Evolutionary conservation across 345 rosid genomes (phyloP), one percentile per base, ranked within the genome.

Genomic region (Excoecaria cochinchinensis): DNA sequence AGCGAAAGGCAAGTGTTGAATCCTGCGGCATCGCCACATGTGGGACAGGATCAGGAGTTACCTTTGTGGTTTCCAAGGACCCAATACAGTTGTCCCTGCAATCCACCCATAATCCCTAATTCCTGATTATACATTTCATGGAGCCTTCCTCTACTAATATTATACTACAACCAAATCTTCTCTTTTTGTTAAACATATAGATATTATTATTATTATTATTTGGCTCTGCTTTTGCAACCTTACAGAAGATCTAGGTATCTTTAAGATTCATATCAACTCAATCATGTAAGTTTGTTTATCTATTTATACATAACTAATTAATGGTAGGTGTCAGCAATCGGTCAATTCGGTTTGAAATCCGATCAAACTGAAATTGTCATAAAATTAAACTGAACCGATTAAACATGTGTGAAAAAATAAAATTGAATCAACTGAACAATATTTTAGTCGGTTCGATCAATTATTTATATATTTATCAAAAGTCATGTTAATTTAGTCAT

Each of bases 31-130:
- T 72, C 81, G 65, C 70, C 75, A 81, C 90, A 86, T 81, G 88
- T 84, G 87, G 81, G 57, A 24, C 58, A 68, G 24, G 14, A 78
- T 77, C 72, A 70, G 75, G 70, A 71, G 55, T 76, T 71, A 74
- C 56, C 67, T 70, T 65, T 72, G 82, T 76, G 75, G 75, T 80
- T 86, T 80, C 81, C 90, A 62, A 83, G 76, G 83, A 72, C 80
- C 74, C 81, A 77, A 66, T 83, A 83, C 81, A 86, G 78, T 81
- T 81, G 83, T 80, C 21, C 71, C 61, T 40, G 53, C 39, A 46
- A 56, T 39, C 76, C 6, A 44, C 6, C 48, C 31, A 2, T n/a
- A 40, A 12, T 38, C 10, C 5, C 39, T 9, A 8, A 64, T 71
- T 44, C 36, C 68, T 52, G 51, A 58, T 58, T 59, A 75, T 72